Evolutionary conservation across 2,329 filamentous ascomycete species (phyloP).

Genomic region (Sphaerulina musiva): DNA sequence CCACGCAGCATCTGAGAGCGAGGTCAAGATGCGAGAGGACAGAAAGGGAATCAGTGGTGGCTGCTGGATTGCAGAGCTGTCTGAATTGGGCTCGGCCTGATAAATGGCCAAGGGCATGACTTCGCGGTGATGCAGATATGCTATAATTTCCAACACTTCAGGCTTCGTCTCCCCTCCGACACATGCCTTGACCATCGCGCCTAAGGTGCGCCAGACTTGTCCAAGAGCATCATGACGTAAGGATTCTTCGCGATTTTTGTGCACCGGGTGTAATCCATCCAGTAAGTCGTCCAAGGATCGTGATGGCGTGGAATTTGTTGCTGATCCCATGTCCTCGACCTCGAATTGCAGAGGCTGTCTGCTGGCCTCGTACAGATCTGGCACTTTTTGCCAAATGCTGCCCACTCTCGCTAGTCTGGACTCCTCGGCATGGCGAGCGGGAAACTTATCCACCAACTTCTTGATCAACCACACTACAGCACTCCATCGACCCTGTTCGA

Average conservation of each 20-base stretch:
- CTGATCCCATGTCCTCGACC: not conserved
- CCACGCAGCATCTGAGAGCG: slow-evolving; percentile 47
- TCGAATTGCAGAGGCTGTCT: slow-evolving; percentile 5
- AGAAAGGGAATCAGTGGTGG: slow-evolving; percentile 45
- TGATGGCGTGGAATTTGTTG: not conserved
- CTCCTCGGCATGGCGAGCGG: slow-evolving; percentile 6
- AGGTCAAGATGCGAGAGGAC: slow-evolving; percentile 44
- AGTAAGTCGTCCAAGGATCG: slow-evolving; percentile 23
- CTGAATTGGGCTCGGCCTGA: slow-evolving; percentile 33
- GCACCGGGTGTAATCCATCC: slow-evolving; percentile 6
- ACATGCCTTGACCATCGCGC: slow-evolving; percentile 39
- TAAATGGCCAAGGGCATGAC: slow-evolving; percentile 45
- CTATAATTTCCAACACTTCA: slow-evolving; percentile 44
- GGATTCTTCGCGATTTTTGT: slow-evolving; percentile 7
- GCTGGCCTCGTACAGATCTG: slow-evolving; percentile 16
- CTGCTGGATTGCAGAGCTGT: slow-evolving; percentile 38
- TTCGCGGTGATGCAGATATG: slow-evolving; percentile 42
- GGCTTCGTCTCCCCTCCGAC: slow-evolving; percentile 33
- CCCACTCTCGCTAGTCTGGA: slow-evolving; percentile 3
- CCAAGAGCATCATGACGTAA: slow-evolving; percentile 37
- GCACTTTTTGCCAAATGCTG: slow-evolving; percentile 10
- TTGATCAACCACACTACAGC: slow-evolving; percentile 43
- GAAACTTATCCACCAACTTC: slow-evolving; percentile 35
- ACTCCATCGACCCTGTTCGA: slow-evolving; percentile 39
- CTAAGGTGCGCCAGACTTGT: slow-evolving; percentile 43